These are phyloP conservation scores for Daldinia bambusicola DNA, from an alignment of 495 filamentous ascomycete species.

Conservation along the genomic window DNA sequence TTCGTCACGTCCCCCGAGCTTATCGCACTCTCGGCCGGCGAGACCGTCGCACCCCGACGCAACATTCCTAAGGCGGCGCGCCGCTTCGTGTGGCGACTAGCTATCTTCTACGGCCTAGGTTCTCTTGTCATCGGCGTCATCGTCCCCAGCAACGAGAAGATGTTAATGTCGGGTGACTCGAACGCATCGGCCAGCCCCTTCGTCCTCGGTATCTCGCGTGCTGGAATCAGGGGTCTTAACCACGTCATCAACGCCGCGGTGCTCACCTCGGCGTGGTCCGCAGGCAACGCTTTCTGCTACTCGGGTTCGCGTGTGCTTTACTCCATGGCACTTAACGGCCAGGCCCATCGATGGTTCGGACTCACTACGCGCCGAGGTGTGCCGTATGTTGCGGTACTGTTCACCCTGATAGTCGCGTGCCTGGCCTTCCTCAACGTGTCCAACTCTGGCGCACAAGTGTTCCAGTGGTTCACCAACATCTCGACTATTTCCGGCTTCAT, in stretches of 20 bases:
- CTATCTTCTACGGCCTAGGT: conserved; percentile 77
- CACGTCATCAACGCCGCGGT: conserved; percentile 62
- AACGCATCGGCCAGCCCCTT: conserved; percentile 74
- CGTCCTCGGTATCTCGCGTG: conserved; percentile 59
- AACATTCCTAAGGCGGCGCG: conserved; percentile 77
- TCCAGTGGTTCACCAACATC: conserved; percentile 68
- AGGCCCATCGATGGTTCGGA: conserved; percentile 68
- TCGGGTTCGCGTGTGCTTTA: conserved; percentile 83
- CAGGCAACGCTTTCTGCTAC: conserved; percentile 82
- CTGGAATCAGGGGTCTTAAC: conserved; percentile 57
- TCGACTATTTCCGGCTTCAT: conserved; percentile 61
- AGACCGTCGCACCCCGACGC: conserved; percentile 79
- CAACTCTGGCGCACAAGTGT: conserved; percentile 65
- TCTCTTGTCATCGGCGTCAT: conserved; percentile 77
- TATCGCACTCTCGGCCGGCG: conserved; percentile 74
- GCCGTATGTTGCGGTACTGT: conserved; percentile 69
- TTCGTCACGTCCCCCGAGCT: conserved; percentile 63
- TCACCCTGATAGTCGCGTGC: conserved; percentile 62
- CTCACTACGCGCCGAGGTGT: conserved; percentile 67
- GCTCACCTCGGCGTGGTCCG: conserved; percentile 62
- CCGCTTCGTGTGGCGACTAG: conserved; percentile 75
- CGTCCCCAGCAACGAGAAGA: conserved; percentile 65
- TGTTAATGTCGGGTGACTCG: conserved; percentile 61
- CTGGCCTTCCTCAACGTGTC: conserved; percentile 72
- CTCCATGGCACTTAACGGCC: conserved; percentile 69